Conservation (phyloP, 306 rosid genomes). For the Lathyrus oleraceus region DNA sequence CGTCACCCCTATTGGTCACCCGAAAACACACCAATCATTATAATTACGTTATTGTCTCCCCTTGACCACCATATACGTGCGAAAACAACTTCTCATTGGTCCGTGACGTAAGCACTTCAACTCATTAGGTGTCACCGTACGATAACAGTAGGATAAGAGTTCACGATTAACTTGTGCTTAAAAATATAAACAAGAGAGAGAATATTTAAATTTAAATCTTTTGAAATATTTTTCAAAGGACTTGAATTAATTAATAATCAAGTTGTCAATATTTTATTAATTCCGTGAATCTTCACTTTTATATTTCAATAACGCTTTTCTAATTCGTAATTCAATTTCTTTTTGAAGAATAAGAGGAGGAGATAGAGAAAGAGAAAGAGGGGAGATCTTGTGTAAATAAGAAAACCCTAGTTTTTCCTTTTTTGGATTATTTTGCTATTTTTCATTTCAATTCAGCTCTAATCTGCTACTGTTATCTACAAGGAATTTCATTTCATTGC, state of each 20-base stretch:
- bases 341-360: conserved; percentile 27
- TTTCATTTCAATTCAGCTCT: conserved; percentile 34
- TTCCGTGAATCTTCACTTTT: conserved; percentile 39
- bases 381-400: conserved; percentile 51
- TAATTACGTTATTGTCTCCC: conserved; percentile 15
- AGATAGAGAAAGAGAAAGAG: conserved; percentile 8
- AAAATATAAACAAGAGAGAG: conserved; percentile 3
- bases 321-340: conserved; percentile 33
- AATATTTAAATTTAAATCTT: neutral
- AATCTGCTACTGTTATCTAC: conserved; percentile 37
- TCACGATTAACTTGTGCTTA: conserved; percentile 49
- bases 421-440: conserved; percentile 25
- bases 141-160: conserved; percentile 32
- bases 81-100: conserved; percentile 28
- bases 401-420: conserved; percentile 48
- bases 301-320: conserved; percentile 37
- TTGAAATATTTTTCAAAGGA: neutral
- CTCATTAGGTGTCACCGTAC: neutral
- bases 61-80: conserved; percentile 32
- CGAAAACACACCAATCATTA: neutral
- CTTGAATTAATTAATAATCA: conserved; percentile 9
- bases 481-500: conserved; percentile 37
- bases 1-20: conserved; percentile 11
- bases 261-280: conserved; percentile 27
- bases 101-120: conserved; percentile 8